Evolutionary conservation across 331 rosid genomes (phyloP).

Genomic region (Ulmus americana): DNA sequence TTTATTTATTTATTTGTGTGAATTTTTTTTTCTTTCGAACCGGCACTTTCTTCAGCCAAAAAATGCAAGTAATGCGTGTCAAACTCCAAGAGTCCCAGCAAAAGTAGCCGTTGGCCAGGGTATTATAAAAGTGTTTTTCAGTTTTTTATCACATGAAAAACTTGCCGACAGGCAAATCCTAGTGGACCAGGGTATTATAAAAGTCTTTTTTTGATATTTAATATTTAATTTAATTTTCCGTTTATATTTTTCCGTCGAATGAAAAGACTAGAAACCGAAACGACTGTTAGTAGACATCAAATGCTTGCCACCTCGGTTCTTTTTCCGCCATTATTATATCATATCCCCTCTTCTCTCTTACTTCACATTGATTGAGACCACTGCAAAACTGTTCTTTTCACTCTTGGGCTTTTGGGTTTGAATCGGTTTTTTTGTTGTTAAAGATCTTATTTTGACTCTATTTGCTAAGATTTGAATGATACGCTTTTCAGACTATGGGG

Average conservation of each 20-base stretch:
- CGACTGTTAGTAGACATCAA: constrained; percentile 6
- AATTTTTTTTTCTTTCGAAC: no score
- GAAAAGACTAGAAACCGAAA: not conserved
- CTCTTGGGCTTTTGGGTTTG: not conserved
- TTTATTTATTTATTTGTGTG: no score
- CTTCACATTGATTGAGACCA: not conserved
- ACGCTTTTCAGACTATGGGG: no score
- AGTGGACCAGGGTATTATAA: not conserved
- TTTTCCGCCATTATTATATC: not conserved
- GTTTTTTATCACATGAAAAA: constrained; percentile 5
- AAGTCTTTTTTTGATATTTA: not conserved
- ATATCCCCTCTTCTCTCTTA: not conserved
- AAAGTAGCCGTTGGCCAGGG: no score
- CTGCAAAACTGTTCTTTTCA: not conserved
- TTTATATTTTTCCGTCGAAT: not conserved
- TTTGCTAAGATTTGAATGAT: not conserved
- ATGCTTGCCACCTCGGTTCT: not conserved
- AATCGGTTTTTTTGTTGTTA: not conserved
- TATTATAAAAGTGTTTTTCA: no score
- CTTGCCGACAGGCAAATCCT: constrained; percentile 18
- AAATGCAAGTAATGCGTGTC: no score
- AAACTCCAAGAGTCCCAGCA: no score
- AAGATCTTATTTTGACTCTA: not conserved
- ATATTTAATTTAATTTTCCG: not conserved
- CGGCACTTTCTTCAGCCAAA: no score